Evolutionary conservation across 371 early-diverging fungal species (phyloP).

Genomic region (Sporodiniella umbellata): DNA sequence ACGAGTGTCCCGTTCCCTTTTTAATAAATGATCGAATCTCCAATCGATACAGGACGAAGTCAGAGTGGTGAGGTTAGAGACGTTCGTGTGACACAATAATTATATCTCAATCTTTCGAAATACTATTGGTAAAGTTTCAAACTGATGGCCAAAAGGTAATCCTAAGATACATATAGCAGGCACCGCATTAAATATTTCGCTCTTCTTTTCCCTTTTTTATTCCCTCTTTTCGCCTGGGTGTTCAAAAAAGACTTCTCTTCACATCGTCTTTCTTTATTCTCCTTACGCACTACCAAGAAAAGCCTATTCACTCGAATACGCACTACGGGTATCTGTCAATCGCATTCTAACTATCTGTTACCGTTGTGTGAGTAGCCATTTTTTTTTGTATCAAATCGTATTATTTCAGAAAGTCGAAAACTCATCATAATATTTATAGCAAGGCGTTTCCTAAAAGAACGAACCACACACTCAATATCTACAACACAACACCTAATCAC

Average conservation of each 20-base stretch:
- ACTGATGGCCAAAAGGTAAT: conserved; percentile 10
- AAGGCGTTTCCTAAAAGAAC: too few species aligned
- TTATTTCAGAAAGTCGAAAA: too few species aligned
- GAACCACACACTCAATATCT: too few species aligned
- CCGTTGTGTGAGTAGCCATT: too few species aligned
- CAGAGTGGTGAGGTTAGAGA: conserved; percentile 16
- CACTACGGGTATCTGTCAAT: too few species aligned
- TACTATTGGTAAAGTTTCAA: conserved; percentile 27
- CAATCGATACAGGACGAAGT: background rate
- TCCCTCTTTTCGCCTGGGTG: conserved; percentile 1
- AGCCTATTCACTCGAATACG: background rate
- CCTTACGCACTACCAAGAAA: background rate
- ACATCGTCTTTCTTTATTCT: background rate
- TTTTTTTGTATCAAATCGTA: too few species aligned
- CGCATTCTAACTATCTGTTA: too few species aligned
- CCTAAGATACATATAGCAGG: conserved; percentile 16
- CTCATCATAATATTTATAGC: too few species aligned
- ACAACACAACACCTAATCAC: too few species aligned
- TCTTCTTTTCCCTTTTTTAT: conserved; percentile 1
- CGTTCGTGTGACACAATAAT: conserved; percentile 11
- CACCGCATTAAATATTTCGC: conserved; percentile 10
- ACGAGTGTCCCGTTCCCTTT: background rate
- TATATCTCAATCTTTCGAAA: background rate
- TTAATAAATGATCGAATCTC: background rate
- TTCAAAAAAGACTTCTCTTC: background rate